Evolutionary conservation across 192 early-diverging fungal genomes (phyloP), one percentile per base, ranked within the genome.

Genomic region (Gaertneriomyces sp.): DNA sequence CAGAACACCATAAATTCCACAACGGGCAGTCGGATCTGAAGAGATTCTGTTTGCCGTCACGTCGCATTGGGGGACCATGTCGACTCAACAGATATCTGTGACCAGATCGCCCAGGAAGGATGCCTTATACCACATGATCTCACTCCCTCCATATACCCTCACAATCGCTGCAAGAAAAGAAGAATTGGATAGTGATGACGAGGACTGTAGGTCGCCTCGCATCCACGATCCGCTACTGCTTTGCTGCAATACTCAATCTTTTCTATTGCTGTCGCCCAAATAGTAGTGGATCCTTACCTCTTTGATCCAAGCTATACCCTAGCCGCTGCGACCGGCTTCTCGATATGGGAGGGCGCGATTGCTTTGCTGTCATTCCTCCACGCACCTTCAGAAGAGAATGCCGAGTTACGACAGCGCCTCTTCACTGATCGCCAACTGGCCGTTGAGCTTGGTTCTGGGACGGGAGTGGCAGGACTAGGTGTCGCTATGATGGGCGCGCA

Each of bases 281-380:
- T 42, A 5, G n/a, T 45, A 6, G 66, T 68, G 14, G 66, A 68
- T 42, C 66, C 66, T 10, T 68, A 68, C 45, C 25, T 68, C 6
- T 68, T 68, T 42, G 66, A 68, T 25, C 57, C 66, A 45, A 49
- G 44, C 7, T 68, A 68, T 47, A 68, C 66, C 19, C 58, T 68
- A 7, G 66, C 66, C 12, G 66, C 66, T n/a, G 66, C 66, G 16
- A 68, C 66, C 6, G 66, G 66, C 12, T 68, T 68, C 41, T 68
- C 66, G 7, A 58, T 68, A 6, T 68, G 66, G 66, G 66, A 68
- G 60, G 66, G 66, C n/a, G 55, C 66, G 10, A 45, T 68, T 6
- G 50, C 66, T 10, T 58, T 68, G 38, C 57, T 68, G 11, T 58
- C 57, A 3, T 68, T 68, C 57, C 44, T 68, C 12, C 66, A 60